phyloP scores from a whole-genome alignment of 2,329 filamentous ascomycete genomes.

The Ophiostoma ulmi region DNA sequence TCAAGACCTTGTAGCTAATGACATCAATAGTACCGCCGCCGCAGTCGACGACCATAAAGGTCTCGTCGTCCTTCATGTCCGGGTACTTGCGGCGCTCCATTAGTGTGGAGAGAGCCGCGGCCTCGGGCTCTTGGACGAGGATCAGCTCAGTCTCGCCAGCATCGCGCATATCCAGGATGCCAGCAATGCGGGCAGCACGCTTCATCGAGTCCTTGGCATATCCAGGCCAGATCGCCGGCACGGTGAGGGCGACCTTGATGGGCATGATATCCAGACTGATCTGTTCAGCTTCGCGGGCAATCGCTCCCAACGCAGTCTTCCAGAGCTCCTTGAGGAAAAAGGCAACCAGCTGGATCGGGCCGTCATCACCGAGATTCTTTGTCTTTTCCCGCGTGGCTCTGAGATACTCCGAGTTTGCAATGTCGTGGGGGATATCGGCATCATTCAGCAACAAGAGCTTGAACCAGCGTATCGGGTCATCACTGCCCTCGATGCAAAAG shows the following conservation, averaged over 20 bases:
- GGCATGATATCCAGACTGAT: slow-evolving; percentile 20
- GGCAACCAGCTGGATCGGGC: slow-evolving; percentile 31
- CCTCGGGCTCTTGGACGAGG: slow-evolving; percentile 44
- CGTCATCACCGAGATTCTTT: slow-evolving; percentile 25
- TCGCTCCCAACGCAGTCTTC: slow-evolving; percentile 30
- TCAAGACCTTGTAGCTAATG: slow-evolving; percentile 46
- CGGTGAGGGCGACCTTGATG: slow-evolving; percentile 39
- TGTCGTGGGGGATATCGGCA: slow-evolving; percentile 23
- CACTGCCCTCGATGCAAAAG: slow-evolving; percentile 8
- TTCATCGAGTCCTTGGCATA: slow-evolving; percentile 39
- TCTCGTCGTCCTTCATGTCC: slow-evolving; percentile 24
- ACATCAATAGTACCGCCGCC: slow-evolving; percentile 41
- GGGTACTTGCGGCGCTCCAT: slow-evolving; percentile 30
- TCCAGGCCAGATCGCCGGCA: slow-evolving; percentile 45
- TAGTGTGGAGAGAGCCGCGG: slow-evolving; percentile 40
- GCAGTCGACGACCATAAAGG: slow-evolving; percentile 32
- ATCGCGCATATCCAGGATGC: slow-evolving; percentile 33
- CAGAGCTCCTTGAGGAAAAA: slow-evolving; percentile 36
- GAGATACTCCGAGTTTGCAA: slow-evolving; percentile 21
- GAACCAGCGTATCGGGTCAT: slow-evolving; percentile 25
- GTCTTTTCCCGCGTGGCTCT: slow-evolving; percentile 1
- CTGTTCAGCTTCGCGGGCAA: slow-evolving; percentile 28
- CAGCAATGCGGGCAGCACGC: slow-evolving; percentile 34
- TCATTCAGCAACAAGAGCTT: slow-evolving; percentile 26
- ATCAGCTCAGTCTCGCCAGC: slow-evolving; percentile 33